phyloP scores from a whole-genome alignment of 495 filamentous ascomycete species.

The Bryoglossum gracile region DNA sequence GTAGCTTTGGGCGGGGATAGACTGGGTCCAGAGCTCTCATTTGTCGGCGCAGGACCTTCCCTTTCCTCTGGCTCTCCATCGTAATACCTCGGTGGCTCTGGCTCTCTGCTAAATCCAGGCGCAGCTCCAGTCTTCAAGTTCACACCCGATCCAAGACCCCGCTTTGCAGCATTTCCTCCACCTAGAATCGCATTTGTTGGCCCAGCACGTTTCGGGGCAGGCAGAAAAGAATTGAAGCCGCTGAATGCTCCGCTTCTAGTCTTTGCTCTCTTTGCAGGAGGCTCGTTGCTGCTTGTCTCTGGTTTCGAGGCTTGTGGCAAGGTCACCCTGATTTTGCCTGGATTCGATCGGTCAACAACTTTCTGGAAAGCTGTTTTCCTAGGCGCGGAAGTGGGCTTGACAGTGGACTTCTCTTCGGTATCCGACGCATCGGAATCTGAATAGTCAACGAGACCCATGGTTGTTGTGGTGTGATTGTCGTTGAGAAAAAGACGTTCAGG shows the following conservation, averaged over 20 bases:
- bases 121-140: constrained; percentile 72
- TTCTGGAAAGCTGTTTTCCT: constrained; percentile 52
- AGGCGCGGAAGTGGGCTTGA: constrained; percentile 25
- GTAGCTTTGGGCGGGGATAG: constrained; percentile 20
- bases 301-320: constrained; percentile 45
- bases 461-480: constrained; percentile 10
- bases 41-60: not conserved
- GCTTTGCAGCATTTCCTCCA: constrained; percentile 19
- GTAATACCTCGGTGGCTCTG: constrained; percentile 15
- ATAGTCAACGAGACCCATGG: constrained; percentile 73
- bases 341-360: constrained; percentile 69
- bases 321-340: constrained; percentile 74
- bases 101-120: constrained; percentile 65
- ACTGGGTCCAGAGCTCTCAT: constrained; percentile 3
- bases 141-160: constrained; percentile 38
- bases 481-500: constrained; percentile 1
- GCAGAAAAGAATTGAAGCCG: constrained; percentile 80
- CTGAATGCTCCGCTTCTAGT: constrained; percentile 54
- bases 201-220: constrained; percentile 64
- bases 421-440: constrained; percentile 81
- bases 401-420: constrained; percentile 34
- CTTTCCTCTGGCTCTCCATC: constrained; percentile 20
- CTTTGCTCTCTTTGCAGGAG: constrained; percentile 64
- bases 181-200: constrained; percentile 32
- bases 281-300: constrained; percentile 39